phyloP scores from a whole-genome alignment of 148 eudicot genomes.

The Linanthus parryae region DNA sequence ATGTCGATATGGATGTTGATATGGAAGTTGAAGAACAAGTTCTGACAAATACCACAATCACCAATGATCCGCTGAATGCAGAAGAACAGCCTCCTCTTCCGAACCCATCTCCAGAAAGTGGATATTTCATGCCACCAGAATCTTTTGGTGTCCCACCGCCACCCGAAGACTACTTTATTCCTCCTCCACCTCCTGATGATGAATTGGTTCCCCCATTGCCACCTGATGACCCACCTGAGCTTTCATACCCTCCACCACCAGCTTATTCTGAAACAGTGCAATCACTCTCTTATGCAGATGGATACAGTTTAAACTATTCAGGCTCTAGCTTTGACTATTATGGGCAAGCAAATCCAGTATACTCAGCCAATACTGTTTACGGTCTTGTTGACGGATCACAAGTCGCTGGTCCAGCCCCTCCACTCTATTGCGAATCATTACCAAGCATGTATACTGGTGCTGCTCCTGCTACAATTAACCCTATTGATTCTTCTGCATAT shows the following conservation, averaged over 20 bases:
- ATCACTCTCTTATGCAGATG: constrained; percentile 39
- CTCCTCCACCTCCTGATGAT: constrained; percentile 93
- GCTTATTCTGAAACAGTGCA: constrained; percentile 37
- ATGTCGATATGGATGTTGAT: constrained; percentile 92
- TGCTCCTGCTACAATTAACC: constrained; percentile 33
- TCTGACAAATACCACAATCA: constrained; percentile 13
- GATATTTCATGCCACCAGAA: constrained; percentile 20
- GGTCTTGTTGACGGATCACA: constrained; percentile 42
- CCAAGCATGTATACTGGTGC: constrained; percentile 30
- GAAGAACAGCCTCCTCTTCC: constrained; percentile 27
- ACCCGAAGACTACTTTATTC: constrained; percentile 81
- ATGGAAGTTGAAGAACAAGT: constrained; percentile 85
- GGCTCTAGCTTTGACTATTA: constrained; percentile 41
- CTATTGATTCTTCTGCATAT: constrained; percentile 42
- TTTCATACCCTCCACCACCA: constrained; percentile 33
- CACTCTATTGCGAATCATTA: constrained; percentile 41
- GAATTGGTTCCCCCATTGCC: constrained; percentile 84
- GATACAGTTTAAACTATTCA: constrained; percentile 38
- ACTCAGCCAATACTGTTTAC: constrained; percentile 31
- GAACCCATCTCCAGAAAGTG: constrained; percentile 17
- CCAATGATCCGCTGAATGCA: constrained; percentile 8
- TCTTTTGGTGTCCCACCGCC: constrained; percentile 54
- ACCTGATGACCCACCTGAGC: constrained; percentile 70
- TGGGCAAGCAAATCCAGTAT: constrained; percentile 27
- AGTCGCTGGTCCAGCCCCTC: constrained; percentile 27